Base-by-base conservation (phyloP, 768 basidiomycete species). In the Russula sp. region DNA sequence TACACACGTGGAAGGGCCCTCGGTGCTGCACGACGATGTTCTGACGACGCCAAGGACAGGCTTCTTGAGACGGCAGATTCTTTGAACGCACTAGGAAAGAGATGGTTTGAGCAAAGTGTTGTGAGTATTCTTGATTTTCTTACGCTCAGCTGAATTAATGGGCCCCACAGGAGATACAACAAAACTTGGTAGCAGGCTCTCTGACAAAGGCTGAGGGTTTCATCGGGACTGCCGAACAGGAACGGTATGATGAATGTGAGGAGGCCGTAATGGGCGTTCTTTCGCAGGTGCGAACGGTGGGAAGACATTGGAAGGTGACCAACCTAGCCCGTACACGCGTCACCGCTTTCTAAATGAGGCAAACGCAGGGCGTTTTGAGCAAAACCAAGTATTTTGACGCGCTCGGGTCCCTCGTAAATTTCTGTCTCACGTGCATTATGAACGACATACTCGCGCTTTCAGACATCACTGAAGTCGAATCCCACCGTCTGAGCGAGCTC, bases 391-490 rank as follows among this genome's bases (percentile, higher is more conserved):
- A 89, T 70, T 86, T 91, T 66, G 76, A 78, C 18, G 85, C 86
- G 0, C 73, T 92, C 16, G 95, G 94, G 11, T 74, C 79, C 32
- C 73, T 94, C 13, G 82, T 87, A 6, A 86, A 95, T 55, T 79
- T 82, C 6, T 84, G 83, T 6, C 77, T 96, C 31, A 79, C 79
- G 6, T 79, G 84, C 20, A 80, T 96, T 22, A 77, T 93, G 14
- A 79, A 79, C 42, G 87, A 91, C 69, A 79, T 97, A 20, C 77
- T 95, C 40, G 83, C 83, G 0, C 76, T 97, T 50, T 79, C 82
- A 6, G 95, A 98, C 73, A 97, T 98, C 64, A 86, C 94, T 0
- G 93, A 90, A 68, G 77, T 85, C 9, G 95, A 97, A 69, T 95
- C 93, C 1, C 87, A 89, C 67, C 80, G 84, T 55, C 75, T 97